Evolutionary conservation across 768 basidiomycete species (phyloP), one percentile per base, ranked within the genome.

Genomic region (Cystofilobasidium bisporidii): DNA sequence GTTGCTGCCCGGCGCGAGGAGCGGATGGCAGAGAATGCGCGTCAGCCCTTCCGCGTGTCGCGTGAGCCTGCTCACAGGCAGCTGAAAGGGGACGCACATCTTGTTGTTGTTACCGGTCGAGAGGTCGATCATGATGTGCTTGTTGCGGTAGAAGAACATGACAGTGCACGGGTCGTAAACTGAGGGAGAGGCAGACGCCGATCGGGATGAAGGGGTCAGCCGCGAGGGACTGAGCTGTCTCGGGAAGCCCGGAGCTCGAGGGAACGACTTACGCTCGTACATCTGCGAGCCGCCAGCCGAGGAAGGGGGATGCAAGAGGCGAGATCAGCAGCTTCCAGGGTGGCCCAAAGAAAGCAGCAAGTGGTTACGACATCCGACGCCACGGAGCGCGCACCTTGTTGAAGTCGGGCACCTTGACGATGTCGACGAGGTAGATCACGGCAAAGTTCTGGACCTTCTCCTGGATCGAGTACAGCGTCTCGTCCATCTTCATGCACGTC

Each of bases 21-120:
- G 26, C 22, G 20, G 40, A 24, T 12, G 8, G 10, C 20, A 20
- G 32, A 22, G 50, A n/a, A n/a, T n/a, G n/a, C n/a, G n/a, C n/a
- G n/a, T n/a, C n/a, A n/a, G n/a, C n/a, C n/a, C n/a, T n/a, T n/a
- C n/a, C n/a, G n/a, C n/a, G n/a, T n/a, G n/a, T n/a, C n/a, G n/a
- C n/a, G n/a, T n/a, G n/a, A n/a, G n/a, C n/a, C n/a, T n/a, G n/a
- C n/a, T n/a, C n/a, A n/a, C n/a, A n/a, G n/a, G n/a, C n/a, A n/a
- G n/a, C n/a, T n/a, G n/a, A n/a, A n/a, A n/a, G n/a, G n/a, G n/a
- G 58, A 24, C 90, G 71, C 67, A 93, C 92, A 96, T 96, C 81
- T 98, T 97, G 79, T 97, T 97, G 79, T 97, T 97, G 79, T 98
- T 96, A 81, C 93, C 93, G 60, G 93, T 98, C n/a, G 92, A 93